Percentiles rank a stretch among this genome's conserved stretches.
These are phyloP conservation scores for Phaeophleospora eucalypticola DNA, from an alignment of 2,329 filamentous ascomycete genomes.

Conservation along the genomic window DNA sequence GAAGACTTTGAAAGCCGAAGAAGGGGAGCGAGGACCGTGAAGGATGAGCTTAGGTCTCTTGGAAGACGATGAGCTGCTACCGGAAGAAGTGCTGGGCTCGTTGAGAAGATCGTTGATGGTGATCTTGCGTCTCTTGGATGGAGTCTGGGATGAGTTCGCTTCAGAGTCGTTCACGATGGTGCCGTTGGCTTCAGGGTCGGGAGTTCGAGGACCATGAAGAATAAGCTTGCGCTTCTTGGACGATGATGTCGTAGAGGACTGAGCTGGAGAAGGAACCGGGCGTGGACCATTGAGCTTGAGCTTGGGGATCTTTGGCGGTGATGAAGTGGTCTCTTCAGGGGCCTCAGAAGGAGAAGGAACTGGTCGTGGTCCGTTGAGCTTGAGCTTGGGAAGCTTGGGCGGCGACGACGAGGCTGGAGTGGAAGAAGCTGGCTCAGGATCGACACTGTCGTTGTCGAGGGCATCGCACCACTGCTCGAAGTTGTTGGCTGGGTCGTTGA, in stretches of 20 bases:
- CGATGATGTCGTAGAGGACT: too few species aligned
- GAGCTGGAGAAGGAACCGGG: too few species aligned
- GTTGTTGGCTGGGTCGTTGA: slow-evolving; percentile 22
- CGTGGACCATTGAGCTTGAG: too few species aligned
- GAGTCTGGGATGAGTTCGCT: not conserved
- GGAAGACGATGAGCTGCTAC: not conserved
- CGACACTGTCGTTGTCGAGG: slow-evolving; percentile 3
- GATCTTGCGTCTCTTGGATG: not conserved
- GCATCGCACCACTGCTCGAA: slow-evolving; percentile 22
- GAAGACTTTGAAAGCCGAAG: not conserved
- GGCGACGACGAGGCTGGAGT: too few species aligned
- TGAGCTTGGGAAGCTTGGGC: not conserved
- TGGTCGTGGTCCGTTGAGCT: too few species aligned
- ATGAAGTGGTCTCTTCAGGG: too few species aligned
- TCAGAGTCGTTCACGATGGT: not conserved
- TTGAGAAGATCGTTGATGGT: too few species aligned
- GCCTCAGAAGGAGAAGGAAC: too few species aligned
- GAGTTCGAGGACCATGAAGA: not conserved
- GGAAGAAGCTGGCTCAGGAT: too few species aligned
- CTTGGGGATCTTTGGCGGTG: too few species aligned
- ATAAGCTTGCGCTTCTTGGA: not conserved
- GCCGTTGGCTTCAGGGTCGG: too few species aligned
- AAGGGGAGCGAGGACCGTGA: not conserved
- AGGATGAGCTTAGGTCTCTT: not conserved
- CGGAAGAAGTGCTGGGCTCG: not conserved